Evolutionary conservation across 331 rosid species (phyloP).

Genomic region (Ulmus americana): DNA sequence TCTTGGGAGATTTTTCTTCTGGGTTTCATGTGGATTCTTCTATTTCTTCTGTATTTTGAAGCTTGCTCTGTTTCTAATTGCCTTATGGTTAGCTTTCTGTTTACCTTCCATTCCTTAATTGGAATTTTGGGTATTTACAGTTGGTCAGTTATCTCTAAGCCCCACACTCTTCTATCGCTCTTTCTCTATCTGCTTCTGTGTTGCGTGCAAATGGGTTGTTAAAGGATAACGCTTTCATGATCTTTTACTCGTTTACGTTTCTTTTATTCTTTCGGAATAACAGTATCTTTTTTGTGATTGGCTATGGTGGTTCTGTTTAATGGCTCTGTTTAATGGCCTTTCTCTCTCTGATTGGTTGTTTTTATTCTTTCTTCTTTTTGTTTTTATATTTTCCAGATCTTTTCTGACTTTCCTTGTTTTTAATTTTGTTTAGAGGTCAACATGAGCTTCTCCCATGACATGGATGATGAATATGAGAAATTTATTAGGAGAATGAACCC

Average conservation of each 20-base stretch:
- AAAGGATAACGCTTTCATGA: slow-evolving; percentile 1
- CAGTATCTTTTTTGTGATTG: slow-evolving; percentile 31
- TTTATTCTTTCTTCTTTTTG: slow-evolving; percentile 39
- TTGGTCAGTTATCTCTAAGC: slow-evolving; percentile 24
- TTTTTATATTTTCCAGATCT: neutral
- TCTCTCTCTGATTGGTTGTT: slow-evolving; percentile 35
- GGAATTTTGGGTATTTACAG: slow-evolving; percentile 30
- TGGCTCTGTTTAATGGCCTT: slow-evolving; percentile 28
- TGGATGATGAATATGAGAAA: slow-evolving; percentile 83
- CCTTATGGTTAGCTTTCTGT: neutral
- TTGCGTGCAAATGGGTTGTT: slow-evolving; percentile 7
- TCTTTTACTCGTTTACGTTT: slow-evolving; percentile 2
- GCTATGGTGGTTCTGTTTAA: slow-evolving; percentile 31
- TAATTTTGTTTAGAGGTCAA: slow-evolving; percentile 32
- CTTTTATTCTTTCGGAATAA: slow-evolving; percentile 2
- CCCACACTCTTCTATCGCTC: neutral
- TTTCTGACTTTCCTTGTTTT: neutral
- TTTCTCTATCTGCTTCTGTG: slow-evolving; percentile 5
- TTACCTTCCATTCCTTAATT: slow-evolving; percentile 14
- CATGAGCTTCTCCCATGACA: slow-evolving; percentile 72
- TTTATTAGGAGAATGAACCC: slow-evolving; percentile 89
- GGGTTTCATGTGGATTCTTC: neutral
- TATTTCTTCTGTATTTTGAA: neutral
- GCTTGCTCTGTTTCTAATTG: slow-evolving; percentile 10
- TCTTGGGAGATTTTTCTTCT: neutral